Percentiles rank a stretch among this genome's conserved stretches.
phyloP scores from a whole-genome alignment of 192 early-diverging fungal genomes.

The Thoreauomyces humboldtii region DNA sequence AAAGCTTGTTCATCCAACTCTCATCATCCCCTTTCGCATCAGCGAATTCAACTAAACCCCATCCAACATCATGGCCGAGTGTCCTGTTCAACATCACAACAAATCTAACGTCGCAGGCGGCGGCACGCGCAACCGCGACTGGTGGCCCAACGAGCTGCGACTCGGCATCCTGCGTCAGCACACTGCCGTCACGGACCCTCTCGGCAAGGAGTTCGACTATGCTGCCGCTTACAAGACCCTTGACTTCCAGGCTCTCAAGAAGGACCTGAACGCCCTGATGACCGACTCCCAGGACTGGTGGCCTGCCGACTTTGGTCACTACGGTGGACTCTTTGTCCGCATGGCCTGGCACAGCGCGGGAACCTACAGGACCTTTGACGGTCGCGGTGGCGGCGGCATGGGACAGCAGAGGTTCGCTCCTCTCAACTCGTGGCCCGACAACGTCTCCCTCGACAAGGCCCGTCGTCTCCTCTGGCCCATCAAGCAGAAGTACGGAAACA shows the following conservation, averaged over 20 bases:
- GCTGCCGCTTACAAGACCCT: neutral
- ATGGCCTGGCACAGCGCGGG: conserved; percentile 65
- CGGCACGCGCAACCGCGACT: no score
- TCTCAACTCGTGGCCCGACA: conserved; percentile 61
- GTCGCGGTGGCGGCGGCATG: conserved; percentile 50
- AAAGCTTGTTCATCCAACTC: no score
- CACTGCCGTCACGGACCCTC: no score
- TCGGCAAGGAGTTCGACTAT: no score
- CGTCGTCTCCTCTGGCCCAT: conserved; percentile 51
- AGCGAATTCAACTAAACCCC: no score
- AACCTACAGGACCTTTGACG: conserved; percentile 51
- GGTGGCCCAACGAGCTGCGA: no score
- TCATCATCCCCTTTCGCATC: no score
- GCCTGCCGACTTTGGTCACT: conserved; percentile 23
- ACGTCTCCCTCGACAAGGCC: conserved; percentile 63
- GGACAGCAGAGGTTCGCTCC: conserved; percentile 3
- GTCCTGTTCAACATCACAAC: no score
- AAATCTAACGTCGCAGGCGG: no score
- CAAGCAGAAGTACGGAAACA: conserved; percentile 58
- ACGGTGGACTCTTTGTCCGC: conserved; percentile 57
- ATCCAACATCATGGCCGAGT: no score
- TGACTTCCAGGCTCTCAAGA: conserved; percentile 11
- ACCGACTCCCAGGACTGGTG: conserved; percentile 23
- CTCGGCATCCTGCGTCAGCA: no score
- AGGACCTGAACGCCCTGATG: conserved; percentile 10